Evolutionary conservation across 2,329 filamentous ascomycete genomes (phyloP), one percentile per base, ranked within the genome.

Genomic region (Hymenoscyphus fraxineus): DNA sequence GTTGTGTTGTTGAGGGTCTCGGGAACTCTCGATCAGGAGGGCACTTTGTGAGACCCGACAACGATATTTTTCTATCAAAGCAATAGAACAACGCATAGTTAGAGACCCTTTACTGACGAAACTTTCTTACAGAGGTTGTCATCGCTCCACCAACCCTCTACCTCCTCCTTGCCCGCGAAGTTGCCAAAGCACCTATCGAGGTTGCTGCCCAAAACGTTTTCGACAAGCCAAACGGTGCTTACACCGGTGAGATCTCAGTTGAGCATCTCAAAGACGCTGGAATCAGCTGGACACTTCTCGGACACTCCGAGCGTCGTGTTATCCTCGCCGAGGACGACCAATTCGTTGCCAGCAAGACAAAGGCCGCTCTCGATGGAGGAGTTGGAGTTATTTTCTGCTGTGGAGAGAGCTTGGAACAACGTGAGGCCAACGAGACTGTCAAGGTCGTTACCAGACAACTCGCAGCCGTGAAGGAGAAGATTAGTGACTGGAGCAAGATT

Each of bases 171-270:
- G 88, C 93, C 76, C 92, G 92, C 74, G 88, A 95, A 78, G 84
- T 88, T 76, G 85, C 94, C 74, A 87, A 88, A 77, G 76, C 85
- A 73, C 87, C 88, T 70, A 83, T 99, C 77, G 90, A 91, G 76
- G 91, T 99, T 69, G 91, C 94, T 64, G 89, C 95, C 64, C 95
- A 99, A 83, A 99, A 99, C 81, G 92, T 98, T 79, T 98, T 87
- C 81, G 91, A 98, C 85, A 94, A 94, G 86, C 92, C 93, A 78
- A 93, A 95, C 79, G 95, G 95, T 73, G 95, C 95, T 74, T 98
- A 91, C 85, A 99, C 95, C 41, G 95, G 95, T 76, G 95, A 99
- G 83, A 95, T 97, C 82, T 93, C 90, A 70, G 93, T 93, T 70
- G 82, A 88, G 68, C 95, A 98, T 83, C 88, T 99, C 75, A 89